Base-by-base conservation (phyloP, 495 filamentous ascomycete genomes). In the Aspergillus ellipticus region DNA sequence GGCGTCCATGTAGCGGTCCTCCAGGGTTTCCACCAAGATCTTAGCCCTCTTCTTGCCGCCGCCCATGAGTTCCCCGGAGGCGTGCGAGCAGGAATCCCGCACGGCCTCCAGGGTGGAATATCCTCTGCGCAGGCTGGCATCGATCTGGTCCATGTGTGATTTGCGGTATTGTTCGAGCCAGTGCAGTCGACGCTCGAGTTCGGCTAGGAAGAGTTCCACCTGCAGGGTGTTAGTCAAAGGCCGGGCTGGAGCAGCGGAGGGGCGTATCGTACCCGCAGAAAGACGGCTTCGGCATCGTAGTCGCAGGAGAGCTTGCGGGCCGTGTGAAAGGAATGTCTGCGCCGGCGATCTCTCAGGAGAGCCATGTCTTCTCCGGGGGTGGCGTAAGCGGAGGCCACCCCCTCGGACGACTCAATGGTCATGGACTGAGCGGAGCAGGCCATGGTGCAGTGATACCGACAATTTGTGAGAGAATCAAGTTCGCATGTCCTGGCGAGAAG, bases 1-100 rank as follows among this genome's bases (percentile, higher is more conserved):
- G n/a, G 85, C 92, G 55, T 93, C 89, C 28, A 92, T 87, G 72
- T 97, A 98, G 57, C 89, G 80, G 11, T 80, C 82, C 66, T 99
- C 94, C n/a, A 99, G 77, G 2, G 90, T 96, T 55, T 97, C 94
- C 16, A 99, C 90, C 69, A 97, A 82, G 42, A 96, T 84, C 60
- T 87, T 86, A 37, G 96, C 89, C 45, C 90, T 82, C 58, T 89
- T 84, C 51, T 87, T 85, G 22, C 94, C 92, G 42, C 89, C 89
- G 26, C 89, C 95, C 67, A 97, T 87, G 37, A 96, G 80, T 58
- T 91, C 92, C 54, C 89, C 92, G 7, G 92, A 95, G n/a, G 92
- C 89, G 54, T 91, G 82, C 6, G 89, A 90, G 68, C 94, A 99
- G 57, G 89, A 85, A 58, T 88, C 85, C 54, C 90, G 83, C 3